phyloP scores from a whole-genome alignment of 805 yeast genomes.

The Candida manassasensis region DNA sequence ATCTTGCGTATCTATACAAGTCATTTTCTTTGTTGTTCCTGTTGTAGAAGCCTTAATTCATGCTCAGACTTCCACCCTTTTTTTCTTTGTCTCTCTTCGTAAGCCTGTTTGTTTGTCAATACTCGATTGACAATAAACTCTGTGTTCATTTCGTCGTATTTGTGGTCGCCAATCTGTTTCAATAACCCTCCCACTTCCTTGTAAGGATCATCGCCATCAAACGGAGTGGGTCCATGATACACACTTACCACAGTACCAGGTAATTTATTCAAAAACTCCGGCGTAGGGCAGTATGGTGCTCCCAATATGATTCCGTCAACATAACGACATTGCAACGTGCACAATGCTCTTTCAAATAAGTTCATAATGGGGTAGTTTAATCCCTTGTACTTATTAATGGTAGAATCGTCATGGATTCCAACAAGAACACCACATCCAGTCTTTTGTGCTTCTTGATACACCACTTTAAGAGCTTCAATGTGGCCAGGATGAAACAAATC shows the following conservation, averaged over 20 bases:
- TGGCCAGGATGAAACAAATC: slow-evolving; percentile 95
- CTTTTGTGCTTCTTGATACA: slow-evolving; percentile 35
- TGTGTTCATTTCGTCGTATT: slow-evolving; percentile 61
- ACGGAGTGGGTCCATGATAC: slow-evolving; percentile 56
- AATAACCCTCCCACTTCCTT: slow-evolving; percentile 32
- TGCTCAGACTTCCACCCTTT: slow-evolving; percentile 76
- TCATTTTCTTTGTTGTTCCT: slow-evolving; percentile 10
- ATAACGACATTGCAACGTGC: slow-evolving; percentile 82
- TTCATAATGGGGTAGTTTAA: slow-evolving; percentile 81
- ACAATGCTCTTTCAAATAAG: slow-evolving; percentile 74
- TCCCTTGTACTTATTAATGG: slow-evolving; percentile 54
- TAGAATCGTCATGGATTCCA: slow-evolving; percentile 61
- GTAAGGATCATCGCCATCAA: slow-evolving; percentile 31
- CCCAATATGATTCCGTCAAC: slow-evolving; percentile 76
- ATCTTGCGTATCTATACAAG: no score
- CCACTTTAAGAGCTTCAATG: slow-evolving; percentile 60
- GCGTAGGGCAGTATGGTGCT: slow-evolving; percentile 54
- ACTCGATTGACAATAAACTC: slow-evolving; percentile 74
- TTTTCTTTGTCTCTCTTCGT: slow-evolving; percentile 79
- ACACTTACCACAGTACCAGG: slow-evolving; percentile 38
- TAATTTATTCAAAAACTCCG: slow-evolving; percentile 34
- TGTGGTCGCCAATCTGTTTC: slow-evolving; percentile 46
- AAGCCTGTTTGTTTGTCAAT: slow-evolving; percentile 57
- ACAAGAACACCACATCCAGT: slow-evolving; percentile 50
- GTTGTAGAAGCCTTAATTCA: slow-evolving; percentile 25